Percentiles rank a stretch among this genome's conserved stretches.
Conservation (phyloP, 1,139 yeast genomes). For the Meyerozyma athensensis region DNA sequence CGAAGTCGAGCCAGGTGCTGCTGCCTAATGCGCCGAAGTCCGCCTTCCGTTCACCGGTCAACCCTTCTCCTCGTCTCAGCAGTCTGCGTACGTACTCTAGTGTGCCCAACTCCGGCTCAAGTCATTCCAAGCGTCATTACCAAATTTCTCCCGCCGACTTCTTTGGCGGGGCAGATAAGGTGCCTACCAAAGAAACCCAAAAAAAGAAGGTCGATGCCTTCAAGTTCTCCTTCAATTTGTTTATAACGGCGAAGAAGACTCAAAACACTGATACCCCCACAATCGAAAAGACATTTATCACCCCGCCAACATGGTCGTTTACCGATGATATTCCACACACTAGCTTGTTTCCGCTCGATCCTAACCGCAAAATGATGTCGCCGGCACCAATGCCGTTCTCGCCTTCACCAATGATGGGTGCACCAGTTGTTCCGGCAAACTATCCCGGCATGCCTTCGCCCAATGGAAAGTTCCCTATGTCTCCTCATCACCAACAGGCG, state of each 20-base stretch:
- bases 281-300: conserved; percentile 59
- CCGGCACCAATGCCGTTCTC: conserved; percentile 25
- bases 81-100: conserved; percentile 30
- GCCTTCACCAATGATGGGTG: conserved; percentile 31
- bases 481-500: conserved; percentile 17
- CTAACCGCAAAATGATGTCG: conserved; percentile 12
- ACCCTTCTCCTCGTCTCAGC: conserved; percentile 33
- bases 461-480: conserved; percentile 16
- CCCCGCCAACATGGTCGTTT: conserved; percentile 78
- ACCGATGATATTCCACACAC: conserved; percentile 53
- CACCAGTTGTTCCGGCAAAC: conserved; percentile 17
- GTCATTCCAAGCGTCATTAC: conserved; percentile 30
- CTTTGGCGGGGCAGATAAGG: conserved; percentile 44
- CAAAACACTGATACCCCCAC: conserved; percentile 22
- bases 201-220: conserved; percentile 33
- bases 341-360: conserved; percentile 34
- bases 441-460: conserved; percentile 12
- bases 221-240: conserved; percentile 53
- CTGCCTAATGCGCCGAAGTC: conserved; percentile 31
- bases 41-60: conserved; percentile 23
- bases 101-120: conserved; percentile 14
- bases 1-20: conserved; percentile 18
- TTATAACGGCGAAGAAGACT: conserved; percentile 36
- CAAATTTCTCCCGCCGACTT: conserved; percentile 42
- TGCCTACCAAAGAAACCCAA: conserved; percentile 44